Percentiles rank a stretch among this genome's conserved stretches.
phyloP scores from a whole-genome alignment of 768 basidiomycete genomes.

The Hypsizygus marmoreus region DNA sequence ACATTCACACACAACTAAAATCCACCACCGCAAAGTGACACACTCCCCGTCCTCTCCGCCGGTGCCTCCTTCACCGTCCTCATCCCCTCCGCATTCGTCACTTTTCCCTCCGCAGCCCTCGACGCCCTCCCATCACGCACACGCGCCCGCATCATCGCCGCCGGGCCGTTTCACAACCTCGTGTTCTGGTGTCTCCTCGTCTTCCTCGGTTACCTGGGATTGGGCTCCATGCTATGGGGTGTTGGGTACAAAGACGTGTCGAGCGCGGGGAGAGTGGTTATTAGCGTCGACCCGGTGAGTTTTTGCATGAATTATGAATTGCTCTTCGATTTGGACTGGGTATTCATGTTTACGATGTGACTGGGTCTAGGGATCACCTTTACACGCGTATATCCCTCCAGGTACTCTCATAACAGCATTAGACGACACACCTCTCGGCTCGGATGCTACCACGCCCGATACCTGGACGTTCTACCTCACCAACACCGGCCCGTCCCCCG shows the following conservation, averaged over 20 bases:
- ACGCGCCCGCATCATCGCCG: constrained; percentile 64
- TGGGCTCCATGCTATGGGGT: constrained; percentile 29
- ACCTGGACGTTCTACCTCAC: constrained; percentile 52
- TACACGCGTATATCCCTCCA: constrained; percentile 53
- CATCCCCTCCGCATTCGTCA: constrained; percentile 76
- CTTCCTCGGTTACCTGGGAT: constrained; percentile 32
- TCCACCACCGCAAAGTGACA: constrained; percentile 51
- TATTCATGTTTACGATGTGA: background rate
- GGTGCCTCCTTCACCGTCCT: constrained; percentile 63
- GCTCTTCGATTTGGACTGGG: background rate
- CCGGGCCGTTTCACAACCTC: constrained; percentile 82
- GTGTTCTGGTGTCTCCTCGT: constrained; percentile 54
- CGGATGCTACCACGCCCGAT: constrained; percentile 27
- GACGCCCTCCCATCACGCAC: constrained; percentile 41
- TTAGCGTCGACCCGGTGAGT: constrained; percentile 56
- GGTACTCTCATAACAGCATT: constrained; percentile 65
- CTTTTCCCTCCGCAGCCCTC: constrained; percentile 48
- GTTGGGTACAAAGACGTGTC: constrained; percentile 58
- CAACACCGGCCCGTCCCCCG: constrained; percentile 11
- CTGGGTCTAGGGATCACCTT: constrained; percentile 54
- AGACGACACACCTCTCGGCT: constrained; percentile 58
- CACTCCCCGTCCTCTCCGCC: constrained; percentile 59
- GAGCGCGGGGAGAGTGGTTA: constrained; percentile 53
- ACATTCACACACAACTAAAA: no score
- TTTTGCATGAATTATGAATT: background rate